Conservation (phyloP, 2,329 filamentous ascomycete genomes). For the Didymella pomorum region DNA sequence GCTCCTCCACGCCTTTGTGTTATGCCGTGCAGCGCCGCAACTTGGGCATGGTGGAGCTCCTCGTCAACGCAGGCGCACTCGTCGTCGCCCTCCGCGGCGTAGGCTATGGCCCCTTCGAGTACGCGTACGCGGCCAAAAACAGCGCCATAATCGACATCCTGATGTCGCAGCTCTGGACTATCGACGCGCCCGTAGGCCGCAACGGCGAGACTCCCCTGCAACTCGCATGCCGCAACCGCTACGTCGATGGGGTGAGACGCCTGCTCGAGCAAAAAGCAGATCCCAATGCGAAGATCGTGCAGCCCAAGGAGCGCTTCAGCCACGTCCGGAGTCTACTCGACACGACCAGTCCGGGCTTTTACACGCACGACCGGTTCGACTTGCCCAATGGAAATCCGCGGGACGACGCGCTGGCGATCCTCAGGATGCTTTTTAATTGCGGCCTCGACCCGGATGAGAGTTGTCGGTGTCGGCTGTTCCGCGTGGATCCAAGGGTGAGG, state of each 20-base stretch:
- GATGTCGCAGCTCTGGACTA: constrained; percentile 12
- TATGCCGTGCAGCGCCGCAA: constrained; percentile 24
- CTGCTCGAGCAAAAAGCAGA: constrained; percentile 21
- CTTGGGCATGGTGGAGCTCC: constrained; percentile 18
- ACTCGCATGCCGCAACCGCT: constrained; percentile 20
- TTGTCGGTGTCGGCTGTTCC: constrained; percentile 17
- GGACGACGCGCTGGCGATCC: constrained; percentile 18
- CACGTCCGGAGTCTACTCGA: constrained; percentile 14
- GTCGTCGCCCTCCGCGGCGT: constrained; percentile 16
- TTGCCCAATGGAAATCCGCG: constrained; percentile 18
- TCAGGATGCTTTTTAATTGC: constrained; percentile 19
- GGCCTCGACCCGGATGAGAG: constrained; percentile 19
- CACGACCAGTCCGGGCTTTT: constrained; percentile 16
- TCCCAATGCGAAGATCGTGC: constrained; percentile 12
- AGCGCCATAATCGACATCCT: constrained; percentile 17
- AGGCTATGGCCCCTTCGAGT: constrained; percentile 16
- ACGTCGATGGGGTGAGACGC: constrained; percentile 20
- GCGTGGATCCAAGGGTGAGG: constrained; percentile 10
- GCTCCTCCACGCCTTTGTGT: constrained; percentile 16
- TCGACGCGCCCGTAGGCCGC: constrained; percentile 16
- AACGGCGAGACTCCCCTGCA: constrained; percentile 21
- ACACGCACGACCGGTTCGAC: constrained; percentile 19
- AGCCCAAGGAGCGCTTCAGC: constrained; percentile 20
- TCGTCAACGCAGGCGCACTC: constrained; percentile 16
- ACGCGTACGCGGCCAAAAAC: constrained; percentile 17